These are phyloP conservation scores for Alternaria sp. DNA, from an alignment of 2,329 filamentous ascomycete species.

Conservation along the genomic window DNA sequence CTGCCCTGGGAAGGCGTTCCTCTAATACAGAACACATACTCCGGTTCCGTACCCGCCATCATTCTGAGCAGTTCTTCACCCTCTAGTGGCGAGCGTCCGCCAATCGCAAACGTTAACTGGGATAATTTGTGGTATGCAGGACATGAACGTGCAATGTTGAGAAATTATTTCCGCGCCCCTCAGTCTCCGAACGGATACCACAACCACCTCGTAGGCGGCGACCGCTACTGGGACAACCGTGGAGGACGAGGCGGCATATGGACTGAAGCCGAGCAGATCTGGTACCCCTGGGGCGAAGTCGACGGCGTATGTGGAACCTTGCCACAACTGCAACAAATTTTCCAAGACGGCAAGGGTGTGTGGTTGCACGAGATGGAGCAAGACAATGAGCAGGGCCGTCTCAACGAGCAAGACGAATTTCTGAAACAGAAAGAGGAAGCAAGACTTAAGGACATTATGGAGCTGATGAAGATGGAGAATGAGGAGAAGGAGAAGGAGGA, in stretches of 20 bases:
- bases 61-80: slow-evolving; percentile 46
- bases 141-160: slow-evolving; percentile 59
- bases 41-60: slow-evolving; percentile 56
- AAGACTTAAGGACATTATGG: slow-evolving; percentile 17
- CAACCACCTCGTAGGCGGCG: slow-evolving; percentile 56
- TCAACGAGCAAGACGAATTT: slow-evolving; percentile 23
- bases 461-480: slow-evolving; percentile 26
- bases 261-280: slow-evolving; percentile 58
- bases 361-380: slow-evolving; percentile 46
- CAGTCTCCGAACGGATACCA: slow-evolving; percentile 55
- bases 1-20: slow-evolving; percentile 55
- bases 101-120: slow-evolving; percentile 50
- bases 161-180: slow-evolving; percentile 57
- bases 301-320: slow-evolving; percentile 46
- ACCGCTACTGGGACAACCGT: slow-evolving; percentile 59
- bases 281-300: slow-evolving; percentile 60
- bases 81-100: slow-evolving; percentile 29
- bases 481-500: slow-evolving; percentile 23
- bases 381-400: slow-evolving; percentile 21
- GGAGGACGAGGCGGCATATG: slow-evolving; percentile 64
- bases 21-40: slow-evolving; percentile 59
- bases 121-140: slow-evolving; percentile 59
- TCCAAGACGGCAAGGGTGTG: slow-evolving; percentile 57
- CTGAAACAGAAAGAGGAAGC: slow-evolving; percentile 21
- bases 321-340: slow-evolving; percentile 55